Percentiles rank a stretch among this genome's conserved stretches.
These are phyloP conservation scores for Penicillium ochrochloron DNA, from an alignment of 495 filamentous ascomycete species.

Conservation along the genomic window DNA sequence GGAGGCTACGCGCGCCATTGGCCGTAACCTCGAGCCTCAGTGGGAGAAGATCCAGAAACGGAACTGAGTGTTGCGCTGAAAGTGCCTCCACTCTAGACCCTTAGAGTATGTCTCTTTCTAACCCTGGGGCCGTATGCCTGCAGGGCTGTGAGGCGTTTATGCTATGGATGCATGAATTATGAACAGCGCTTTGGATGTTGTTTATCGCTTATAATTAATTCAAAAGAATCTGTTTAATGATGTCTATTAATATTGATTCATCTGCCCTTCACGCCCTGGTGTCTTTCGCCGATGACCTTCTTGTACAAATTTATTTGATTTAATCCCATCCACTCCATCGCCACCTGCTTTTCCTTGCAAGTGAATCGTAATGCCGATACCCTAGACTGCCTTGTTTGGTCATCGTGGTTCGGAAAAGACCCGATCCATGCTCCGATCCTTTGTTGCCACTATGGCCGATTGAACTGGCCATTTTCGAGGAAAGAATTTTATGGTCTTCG, in stretches of 20 bases:
- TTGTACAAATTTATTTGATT: no score
- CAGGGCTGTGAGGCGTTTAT: neutral
- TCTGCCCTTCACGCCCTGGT: conserved; percentile 2
- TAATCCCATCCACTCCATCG: no score
- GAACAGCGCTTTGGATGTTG: neutral
- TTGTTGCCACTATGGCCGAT: no score
- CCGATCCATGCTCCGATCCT: no score
- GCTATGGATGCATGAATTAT: neutral
- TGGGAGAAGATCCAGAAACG: conserved; percentile 15
- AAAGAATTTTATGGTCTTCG: no score
- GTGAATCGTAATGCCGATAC: no score
- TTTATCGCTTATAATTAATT: neutral
- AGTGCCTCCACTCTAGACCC: neutral
- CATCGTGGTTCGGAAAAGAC: no score
- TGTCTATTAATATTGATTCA: no score
- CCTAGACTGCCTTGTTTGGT: no score
- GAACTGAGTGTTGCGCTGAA: neutral
- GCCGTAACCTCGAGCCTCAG: conserved; percentile 37
- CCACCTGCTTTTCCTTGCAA: no score
- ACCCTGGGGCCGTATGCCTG: neutral
- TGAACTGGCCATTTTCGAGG: no score
- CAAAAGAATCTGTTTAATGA: neutral
- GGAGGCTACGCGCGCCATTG: conserved; percentile 39
- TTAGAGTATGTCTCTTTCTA: neutral
- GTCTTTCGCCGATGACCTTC: no score